Conservation (phyloP, 805 yeast genomes). For the Clavispora phyllophila region DNA sequence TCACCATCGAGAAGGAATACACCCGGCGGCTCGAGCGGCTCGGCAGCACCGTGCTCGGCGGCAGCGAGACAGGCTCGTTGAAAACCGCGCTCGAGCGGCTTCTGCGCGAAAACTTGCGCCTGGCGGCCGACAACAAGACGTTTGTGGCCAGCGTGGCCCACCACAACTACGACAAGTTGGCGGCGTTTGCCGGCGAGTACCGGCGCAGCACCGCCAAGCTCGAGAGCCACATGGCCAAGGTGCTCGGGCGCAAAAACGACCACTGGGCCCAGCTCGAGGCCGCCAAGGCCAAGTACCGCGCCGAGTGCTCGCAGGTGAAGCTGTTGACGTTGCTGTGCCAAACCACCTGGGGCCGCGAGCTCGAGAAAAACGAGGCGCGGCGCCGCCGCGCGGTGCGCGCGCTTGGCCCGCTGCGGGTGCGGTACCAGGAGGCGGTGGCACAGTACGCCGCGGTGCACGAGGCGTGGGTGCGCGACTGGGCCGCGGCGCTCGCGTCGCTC, state of each 20-base stretch:
- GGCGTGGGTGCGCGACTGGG: conserved; percentile 72
- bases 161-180: conserved; percentile 44
- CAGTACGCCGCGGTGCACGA: conserved; percentile 54
- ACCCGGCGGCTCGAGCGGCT: conserved; percentile 49
- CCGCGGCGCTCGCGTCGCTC: conserved; percentile 50
- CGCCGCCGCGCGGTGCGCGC: conserved; percentile 44
- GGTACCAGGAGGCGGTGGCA: conserved; percentile 52
- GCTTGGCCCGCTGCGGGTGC: conserved; percentile 40
- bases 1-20: conserved; percentile 70
- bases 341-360: conserved; percentile 69
- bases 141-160: conserved; percentile 49
- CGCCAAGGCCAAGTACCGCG: conserved; percentile 47
- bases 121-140: conserved; percentile 52
- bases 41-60: conserved; percentile 43
- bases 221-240: conserved; percentile 52
- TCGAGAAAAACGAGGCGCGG: conserved; percentile 54
- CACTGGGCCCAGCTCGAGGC: conserved; percentile 31
- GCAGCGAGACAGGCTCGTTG: conserved; percentile 55
- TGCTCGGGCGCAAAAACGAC: conserved; percentile 43
- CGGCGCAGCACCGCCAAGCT: conserved; percentile 51
- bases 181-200: conserved; percentile 46
- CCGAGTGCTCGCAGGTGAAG: conserved; percentile 54
- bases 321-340: conserved; percentile 57
- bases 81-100: conserved; percentile 57
- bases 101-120: conserved; percentile 51